Evolutionary conservation across 805 yeast species (phyloP), one percentile per base, ranked within the genome.

Genomic region (Saccharomycopsis sp.): DNA sequence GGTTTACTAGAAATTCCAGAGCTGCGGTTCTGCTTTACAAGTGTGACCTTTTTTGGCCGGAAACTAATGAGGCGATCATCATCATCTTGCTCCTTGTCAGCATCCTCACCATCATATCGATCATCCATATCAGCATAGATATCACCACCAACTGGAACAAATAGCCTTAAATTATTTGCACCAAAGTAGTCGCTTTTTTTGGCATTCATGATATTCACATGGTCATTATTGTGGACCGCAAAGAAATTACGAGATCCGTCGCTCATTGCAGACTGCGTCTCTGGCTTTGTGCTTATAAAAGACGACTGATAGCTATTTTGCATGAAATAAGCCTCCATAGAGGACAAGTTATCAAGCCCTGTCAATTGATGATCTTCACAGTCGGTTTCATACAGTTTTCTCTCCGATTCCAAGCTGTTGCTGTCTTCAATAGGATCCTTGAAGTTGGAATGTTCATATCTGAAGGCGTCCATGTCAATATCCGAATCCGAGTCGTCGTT

Each of bases 401-500:
- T 12, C n/a, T 37, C n/a, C n/a, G 44, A 37, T 12, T 12, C 12
- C 44, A 12, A 37, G 12, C 44, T 37, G n/a, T 12, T 37, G n/a
- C n/a, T n/a, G n/a, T n/a, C n/a, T n/a, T n/a, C n/a, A n/a, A n/a
- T n/a, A n/a, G 37, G 37, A 29, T 29, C 12, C 37, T 44, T 44
- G 21, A n/a, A 44, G 7, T 44, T 44, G 16, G 48, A 18, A 12
- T 5, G 37, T 4, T 52, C 55, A 34, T 52, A 52, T 21, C 55
- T 52, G 50, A 52, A 52, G 14, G 34, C 55, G 15, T 46, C 46
- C 23, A 37, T 52, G 8, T 37, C 24, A 18, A 46, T 40, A 18
- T 52, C 55, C 2, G 55, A 52, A 14, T 52, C 55, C 1, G 55
- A 52, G 16, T 44, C 46, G 18, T 34, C 21, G 8, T 20, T 20